Conservation (phyloP, 2,329 filamentous ascomycete genomes). For the Cordyceps tenuipes region DNA sequence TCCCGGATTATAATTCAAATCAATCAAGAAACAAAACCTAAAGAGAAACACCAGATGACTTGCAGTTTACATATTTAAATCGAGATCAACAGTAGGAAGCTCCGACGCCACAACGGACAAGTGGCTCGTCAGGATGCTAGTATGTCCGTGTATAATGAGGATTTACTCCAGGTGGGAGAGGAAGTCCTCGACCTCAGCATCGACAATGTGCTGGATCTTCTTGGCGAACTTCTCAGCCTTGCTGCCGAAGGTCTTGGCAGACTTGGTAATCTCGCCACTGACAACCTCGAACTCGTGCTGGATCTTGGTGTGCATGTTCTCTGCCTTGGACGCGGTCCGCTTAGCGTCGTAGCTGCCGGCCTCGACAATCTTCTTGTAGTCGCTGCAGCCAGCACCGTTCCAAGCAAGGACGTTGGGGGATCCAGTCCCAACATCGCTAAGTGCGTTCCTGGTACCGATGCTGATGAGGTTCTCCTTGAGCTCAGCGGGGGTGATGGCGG, state of each 20-base stretch:
- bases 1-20: not conserved
- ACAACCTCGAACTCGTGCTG: slow-evolving; percentile 51
- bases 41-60: not conserved
- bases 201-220: slow-evolving; percentile 55
- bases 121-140: not conserved
- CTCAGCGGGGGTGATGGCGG: slow-evolving; percentile 83
- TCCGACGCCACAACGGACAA: not conserved
- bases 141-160: not conserved
- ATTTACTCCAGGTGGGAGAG: slow-evolving; percentile 42
- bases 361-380: slow-evolving; percentile 77
- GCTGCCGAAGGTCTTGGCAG: slow-evolving; percentile 41
- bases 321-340: slow-evolving; percentile 35
- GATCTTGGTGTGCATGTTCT: slow-evolving; percentile 53
- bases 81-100: slow-evolving; percentile 2
- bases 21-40: not conserved
- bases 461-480: slow-evolving; percentile 83
- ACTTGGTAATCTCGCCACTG: slow-evolving; percentile 48
- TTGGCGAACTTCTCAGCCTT: slow-evolving; percentile 55
- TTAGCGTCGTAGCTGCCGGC: slow-evolving; percentile 61
- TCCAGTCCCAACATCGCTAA: slow-evolving; percentile 73
- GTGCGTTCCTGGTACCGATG: slow-evolving; percentile 69
- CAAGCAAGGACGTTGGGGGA: slow-evolving; percentile 95
- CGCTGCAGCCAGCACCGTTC: slow-evolving; percentile 93
- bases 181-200: slow-evolving; percentile 53
- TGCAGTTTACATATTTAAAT: slow-evolving; percentile 10